Conservation (phyloP, 2,329 filamentous ascomycete genomes). For the Epichloe amarillans region DNA sequence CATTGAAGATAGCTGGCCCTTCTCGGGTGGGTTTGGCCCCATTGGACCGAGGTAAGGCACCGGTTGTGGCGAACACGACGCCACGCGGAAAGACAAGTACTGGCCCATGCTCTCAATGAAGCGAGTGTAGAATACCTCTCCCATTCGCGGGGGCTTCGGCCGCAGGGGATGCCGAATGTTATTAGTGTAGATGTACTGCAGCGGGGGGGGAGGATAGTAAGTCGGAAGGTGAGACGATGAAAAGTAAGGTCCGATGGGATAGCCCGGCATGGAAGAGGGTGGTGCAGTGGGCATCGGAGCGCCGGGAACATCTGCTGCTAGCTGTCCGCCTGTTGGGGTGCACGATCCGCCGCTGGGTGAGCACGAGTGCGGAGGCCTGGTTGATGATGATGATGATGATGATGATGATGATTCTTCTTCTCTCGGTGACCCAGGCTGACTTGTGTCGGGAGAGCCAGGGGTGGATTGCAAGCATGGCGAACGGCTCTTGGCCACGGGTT, state of each 20-base stretch:
- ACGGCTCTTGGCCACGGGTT: conserved; percentile 32
- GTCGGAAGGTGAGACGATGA: conserved; percentile 79
- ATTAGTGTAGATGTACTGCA: conserved; percentile 69
- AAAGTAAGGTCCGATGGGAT: conserved; percentile 56
- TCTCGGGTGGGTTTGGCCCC: conserved; percentile 25
- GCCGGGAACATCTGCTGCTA: conserved; percentile 26
- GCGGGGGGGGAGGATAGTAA: conserved; percentile 70
- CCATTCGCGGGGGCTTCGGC: conserved; percentile 78
- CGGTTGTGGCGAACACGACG: conserved; percentile 51
- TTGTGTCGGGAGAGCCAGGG: conserved; percentile 27
- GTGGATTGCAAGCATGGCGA: conserved; percentile 34
- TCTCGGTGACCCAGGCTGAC: conserved; percentile 10
- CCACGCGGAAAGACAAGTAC: conserved; percentile 80
- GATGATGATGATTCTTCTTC: neutral
- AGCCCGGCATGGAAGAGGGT: conserved; percentile 19
- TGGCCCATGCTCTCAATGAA: conserved; percentile 71
- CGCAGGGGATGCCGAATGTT: conserved; percentile 73
- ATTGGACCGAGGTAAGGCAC: conserved; percentile 51
- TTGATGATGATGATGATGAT: neutral
- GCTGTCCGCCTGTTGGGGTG: conserved; percentile 7
- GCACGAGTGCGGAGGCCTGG: conserved; percentile 4
- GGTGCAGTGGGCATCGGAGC: conserved; percentile 22
- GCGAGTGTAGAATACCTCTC: conserved; percentile 81
- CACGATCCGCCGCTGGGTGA: conserved; percentile 6
- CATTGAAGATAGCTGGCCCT: conserved; percentile 27